Percentiles rank a stretch among this genome's conserved stretches.
Conservation (phyloP, 2,329 filamentous ascomycete genomes). For the Podosphaera fusca region DNA sequence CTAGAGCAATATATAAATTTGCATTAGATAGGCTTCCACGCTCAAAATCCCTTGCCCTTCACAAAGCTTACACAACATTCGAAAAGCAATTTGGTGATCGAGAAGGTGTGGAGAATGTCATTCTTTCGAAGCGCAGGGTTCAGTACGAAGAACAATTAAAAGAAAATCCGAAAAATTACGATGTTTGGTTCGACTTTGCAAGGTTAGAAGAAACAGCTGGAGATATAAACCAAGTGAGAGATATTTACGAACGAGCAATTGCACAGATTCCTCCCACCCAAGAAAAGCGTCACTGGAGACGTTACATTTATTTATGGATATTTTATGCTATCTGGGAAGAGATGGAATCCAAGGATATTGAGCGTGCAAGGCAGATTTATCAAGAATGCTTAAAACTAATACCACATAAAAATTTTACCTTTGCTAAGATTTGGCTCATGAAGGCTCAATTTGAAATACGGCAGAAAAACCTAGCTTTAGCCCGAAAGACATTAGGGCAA, state of each 20-base stretch:
- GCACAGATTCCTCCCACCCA: constrained; percentile 86
- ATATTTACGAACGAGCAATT: constrained; percentile 88
- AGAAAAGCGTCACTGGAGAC: constrained; percentile 90
- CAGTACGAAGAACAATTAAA: constrained; percentile 89
- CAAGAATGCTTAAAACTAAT: constrained; percentile 67
- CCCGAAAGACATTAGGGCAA: constrained; percentile 71
- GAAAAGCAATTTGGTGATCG: constrained; percentile 93
- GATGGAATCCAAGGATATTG: constrained; percentile 53
- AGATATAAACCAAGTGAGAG: constrained; percentile 61
- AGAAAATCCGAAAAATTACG: constrained; percentile 90
- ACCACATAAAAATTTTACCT: constrained; percentile 92
- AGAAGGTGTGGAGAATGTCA: constrained; percentile 85
- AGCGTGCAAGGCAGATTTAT: constrained; percentile 74
- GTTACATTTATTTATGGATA: constrained; percentile 94
- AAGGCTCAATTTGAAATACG: constrained; percentile 86
- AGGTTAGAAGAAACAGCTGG: constrained; percentile 70
- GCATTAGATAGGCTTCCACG: constrained; percentile 77
- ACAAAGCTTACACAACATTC: constrained; percentile 90
- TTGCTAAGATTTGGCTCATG: constrained; percentile 86
- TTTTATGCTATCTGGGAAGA: constrained; percentile 97
- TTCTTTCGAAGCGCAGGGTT: constrained; percentile 77
- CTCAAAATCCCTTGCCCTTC: constrained; percentile 61
- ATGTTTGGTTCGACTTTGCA: constrained; percentile 90
- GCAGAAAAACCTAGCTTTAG: constrained; percentile 55
- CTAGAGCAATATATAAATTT: constrained; percentile 90